Conservation (phyloP, 768 basidiomycete species). For the Paxillus rubicundulus region DNA sequence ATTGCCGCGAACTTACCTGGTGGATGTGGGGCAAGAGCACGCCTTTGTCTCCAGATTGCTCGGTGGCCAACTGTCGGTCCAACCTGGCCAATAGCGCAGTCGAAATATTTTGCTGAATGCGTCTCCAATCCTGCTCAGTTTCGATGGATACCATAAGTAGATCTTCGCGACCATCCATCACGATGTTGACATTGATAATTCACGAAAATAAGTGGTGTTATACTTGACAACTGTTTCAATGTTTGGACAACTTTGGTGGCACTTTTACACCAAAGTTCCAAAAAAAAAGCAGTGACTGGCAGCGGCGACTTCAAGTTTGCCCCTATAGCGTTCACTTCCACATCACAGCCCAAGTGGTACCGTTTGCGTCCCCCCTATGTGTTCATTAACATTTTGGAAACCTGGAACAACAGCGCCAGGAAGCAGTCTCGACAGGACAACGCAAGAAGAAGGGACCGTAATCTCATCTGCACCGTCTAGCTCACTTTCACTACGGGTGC, state of each 20-base stretch:
- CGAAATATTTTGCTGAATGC: constrained; percentile 53
- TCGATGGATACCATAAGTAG: constrained; percentile 60
- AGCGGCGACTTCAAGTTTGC: too few species aligned
- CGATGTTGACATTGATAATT: not conserved
- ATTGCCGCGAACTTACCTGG: constrained; percentile 38
- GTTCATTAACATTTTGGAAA: constrained; percentile 79
- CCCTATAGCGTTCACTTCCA: not conserved
- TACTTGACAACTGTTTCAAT: too few species aligned
- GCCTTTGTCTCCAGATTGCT: constrained; percentile 43
- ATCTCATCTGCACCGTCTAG: constrained; percentile 60
- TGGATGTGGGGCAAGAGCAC: constrained; percentile 48
- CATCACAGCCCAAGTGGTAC: not conserved
- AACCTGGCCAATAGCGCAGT: constrained; percentile 44
- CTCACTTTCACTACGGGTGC: constrained; percentile 63
- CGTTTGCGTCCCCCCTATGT: constrained; percentile 34
- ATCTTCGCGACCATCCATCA: constrained; percentile 40
- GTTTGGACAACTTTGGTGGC: constrained; percentile 2
- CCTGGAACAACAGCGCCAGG: constrained; percentile 84
- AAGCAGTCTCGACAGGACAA: constrained; percentile 80
- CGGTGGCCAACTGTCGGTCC: constrained; percentile 45
- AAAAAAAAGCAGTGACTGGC: too few species aligned
- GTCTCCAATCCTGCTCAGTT: constrained; percentile 63
- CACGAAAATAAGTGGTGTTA: too few species aligned
- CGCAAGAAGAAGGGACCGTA: constrained; percentile 71
- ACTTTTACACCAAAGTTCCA: too few species aligned